Percentiles rank a stretch among this genome's conserved stretches.
Evolutionary conservation across 768 basidiomycete species (phyloP).

Genomic region (Lactarius tabidus): DNA sequence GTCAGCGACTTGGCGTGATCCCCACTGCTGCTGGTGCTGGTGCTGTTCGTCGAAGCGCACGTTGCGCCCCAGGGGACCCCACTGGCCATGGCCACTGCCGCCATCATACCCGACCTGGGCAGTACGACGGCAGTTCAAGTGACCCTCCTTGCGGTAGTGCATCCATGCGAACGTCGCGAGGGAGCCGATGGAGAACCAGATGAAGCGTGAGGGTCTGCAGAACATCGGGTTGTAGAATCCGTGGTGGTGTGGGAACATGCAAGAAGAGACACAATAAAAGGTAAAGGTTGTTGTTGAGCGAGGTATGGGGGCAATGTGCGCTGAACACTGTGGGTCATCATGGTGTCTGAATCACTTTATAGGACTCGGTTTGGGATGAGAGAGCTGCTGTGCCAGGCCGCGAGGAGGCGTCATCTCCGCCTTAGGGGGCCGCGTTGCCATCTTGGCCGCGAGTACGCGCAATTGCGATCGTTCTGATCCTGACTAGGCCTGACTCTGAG

Average conservation of each 20-base stretch:
- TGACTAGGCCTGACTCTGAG: neutral
- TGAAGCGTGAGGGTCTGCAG: constrained; percentile 48
- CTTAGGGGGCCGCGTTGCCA: no score
- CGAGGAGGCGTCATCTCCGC: neutral
- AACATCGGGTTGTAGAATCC: neutral
- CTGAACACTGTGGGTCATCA: neutral
- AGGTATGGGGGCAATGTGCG: neutral
- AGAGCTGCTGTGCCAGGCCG: constrained; percentile 1
- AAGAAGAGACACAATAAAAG: neutral
- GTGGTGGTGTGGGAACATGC: constrained; percentile 2
- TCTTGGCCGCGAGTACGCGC: neutral
- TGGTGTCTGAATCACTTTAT: constrained; percentile 1
- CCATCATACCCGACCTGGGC: constrained; percentile 37
- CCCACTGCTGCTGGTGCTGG: neutral
- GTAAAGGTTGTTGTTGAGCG: neutral
- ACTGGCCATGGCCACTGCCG: constrained; percentile 27
- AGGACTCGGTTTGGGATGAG: neutral
- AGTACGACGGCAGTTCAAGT: constrained; percentile 10
- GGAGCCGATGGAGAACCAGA: constrained; percentile 70
- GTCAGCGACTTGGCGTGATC: neutral
- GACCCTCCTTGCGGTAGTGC: constrained; percentile 35
- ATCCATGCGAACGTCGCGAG: constrained; percentile 36
- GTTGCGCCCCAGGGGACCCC: constrained; percentile 2
- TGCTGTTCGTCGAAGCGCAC: neutral
- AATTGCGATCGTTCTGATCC: neutral